Conservation (phyloP, 345 rosid species). For the Rhodomyrtus tomentosa region DNA sequence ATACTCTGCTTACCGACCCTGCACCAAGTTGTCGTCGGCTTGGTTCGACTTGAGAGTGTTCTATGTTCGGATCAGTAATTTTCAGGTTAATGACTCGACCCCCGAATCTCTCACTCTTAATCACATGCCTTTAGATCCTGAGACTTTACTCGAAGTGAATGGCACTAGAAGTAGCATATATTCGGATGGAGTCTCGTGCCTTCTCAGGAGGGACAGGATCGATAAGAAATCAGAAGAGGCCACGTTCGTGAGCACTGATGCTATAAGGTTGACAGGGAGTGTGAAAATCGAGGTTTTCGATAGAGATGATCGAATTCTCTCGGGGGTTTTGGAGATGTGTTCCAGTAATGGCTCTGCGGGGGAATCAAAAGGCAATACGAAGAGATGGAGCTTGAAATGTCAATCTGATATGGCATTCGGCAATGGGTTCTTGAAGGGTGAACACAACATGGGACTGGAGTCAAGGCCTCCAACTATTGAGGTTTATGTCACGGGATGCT, state of each 20-base stretch:
- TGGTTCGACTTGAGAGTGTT: conserved; percentile 89
- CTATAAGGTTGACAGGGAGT: conserved; percentile 65
- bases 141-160: conserved; percentile 68
- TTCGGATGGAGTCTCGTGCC: conserved; percentile 48
- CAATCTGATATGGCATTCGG: conserved; percentile 41
- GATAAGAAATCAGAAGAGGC: conserved; percentile 77
- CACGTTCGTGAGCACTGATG: conserved; percentile 83
- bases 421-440: conserved; percentile 60
- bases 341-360: conserved; percentile 35
- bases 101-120: conserved; percentile 66
- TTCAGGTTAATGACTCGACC: conserved; percentile 50
- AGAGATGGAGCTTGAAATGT: conserved; percentile 73
- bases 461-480: conserved; percentile 48
- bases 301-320: conserved; percentile 49
- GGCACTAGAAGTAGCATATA: conserved; percentile 46
- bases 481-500: conserved; percentile 77
- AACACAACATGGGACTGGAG: conserved; percentile 32
- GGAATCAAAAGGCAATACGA: conserved; percentile 41
- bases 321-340: conserved; percentile 66
- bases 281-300: conserved; percentile 73
- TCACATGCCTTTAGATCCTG: conserved; percentile 65
- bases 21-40: conserved; percentile 23
- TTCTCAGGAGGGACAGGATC: conserved; percentile 73
- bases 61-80: conserved; percentile 71
- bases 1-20: conserved; percentile 48